A percentile compares a stretch with the other conserved stretches of the same genome.
These are phyloP conservation scores for Penicillium cataractarum DNA, from an alignment of 495 filamentous ascomycete genomes.

Conservation along the genomic window DNA sequence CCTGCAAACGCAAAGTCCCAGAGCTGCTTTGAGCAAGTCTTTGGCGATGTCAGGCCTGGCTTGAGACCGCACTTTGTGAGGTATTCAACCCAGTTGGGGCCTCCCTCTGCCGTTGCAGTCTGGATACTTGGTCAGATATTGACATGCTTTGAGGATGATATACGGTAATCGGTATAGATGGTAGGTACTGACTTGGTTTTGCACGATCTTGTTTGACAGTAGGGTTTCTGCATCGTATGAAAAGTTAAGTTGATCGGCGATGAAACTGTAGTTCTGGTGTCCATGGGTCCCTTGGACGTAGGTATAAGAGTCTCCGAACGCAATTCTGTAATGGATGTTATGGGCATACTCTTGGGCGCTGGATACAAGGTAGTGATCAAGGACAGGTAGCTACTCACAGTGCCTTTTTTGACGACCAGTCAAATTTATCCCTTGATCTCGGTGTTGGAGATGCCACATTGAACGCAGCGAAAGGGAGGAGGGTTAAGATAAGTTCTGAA, in stretches of 20 bases:
- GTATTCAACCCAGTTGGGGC: constrained; percentile 55
- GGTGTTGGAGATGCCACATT: constrained; percentile 10
- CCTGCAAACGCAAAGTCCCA: constrained; percentile 63
- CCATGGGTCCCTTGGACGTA: constrained; percentile 56
- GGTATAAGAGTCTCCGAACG: constrained; percentile 61
- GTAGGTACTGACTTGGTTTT: constrained; percentile 44
- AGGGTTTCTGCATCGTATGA: constrained; percentile 43
- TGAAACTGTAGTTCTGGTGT: constrained; percentile 52
- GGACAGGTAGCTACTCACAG: constrained; percentile 26
- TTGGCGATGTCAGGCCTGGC: constrained; percentile 41
- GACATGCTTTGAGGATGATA: neutral
- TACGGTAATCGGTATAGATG: neutral
- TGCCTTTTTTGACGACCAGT: constrained; percentile 37
- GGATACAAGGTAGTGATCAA: neutral
- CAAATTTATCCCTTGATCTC: constrained; percentile 23
- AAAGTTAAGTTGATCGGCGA: constrained; percentile 46
- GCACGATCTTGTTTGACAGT: constrained; percentile 50
- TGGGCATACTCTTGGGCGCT: neutral
- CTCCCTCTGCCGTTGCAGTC: constrained; percentile 50
- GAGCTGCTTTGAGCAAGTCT: constrained; percentile 45
- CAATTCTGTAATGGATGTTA: constrained; percentile 32
- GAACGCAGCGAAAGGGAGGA: constrained; percentile 6
- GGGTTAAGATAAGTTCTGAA: neutral
- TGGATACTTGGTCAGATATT: neutral
- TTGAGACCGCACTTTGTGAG: constrained; percentile 48